phyloP scores from a whole-genome alignment of 78 protist genomes.

The Protostelium mycophagum region DNA sequence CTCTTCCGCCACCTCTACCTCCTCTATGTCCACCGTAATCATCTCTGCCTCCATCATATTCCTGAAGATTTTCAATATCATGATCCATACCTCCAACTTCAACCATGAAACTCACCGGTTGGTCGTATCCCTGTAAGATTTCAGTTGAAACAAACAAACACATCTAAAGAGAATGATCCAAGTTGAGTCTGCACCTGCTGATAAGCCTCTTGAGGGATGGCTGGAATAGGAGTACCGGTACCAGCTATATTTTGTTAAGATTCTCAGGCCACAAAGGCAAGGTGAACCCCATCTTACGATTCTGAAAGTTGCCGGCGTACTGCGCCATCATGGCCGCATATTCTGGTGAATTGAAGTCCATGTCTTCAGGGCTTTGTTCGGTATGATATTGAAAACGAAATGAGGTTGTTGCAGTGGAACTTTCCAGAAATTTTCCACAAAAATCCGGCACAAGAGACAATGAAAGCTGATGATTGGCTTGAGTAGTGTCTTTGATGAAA shows the following conservation, averaged over 20 bases:
- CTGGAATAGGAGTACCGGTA: background rate
- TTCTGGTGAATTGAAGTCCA: background rate
- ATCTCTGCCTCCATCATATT: background rate
- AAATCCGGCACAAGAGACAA: too few relatives aligned
- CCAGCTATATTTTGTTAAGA: background rate
- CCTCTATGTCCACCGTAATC: too few relatives aligned
- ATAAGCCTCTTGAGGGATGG: background rate
- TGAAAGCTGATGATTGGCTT: too few relatives aligned
- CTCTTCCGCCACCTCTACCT: background rate
- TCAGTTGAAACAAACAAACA: background rate
- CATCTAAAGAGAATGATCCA: background rate
- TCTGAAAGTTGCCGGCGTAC: background rate
- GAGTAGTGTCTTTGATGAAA: too few relatives aligned
- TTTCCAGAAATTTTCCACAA: too few relatives aligned
- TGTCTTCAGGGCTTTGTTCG: too few relatives aligned
- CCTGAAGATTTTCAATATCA: background rate
- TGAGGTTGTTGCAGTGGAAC: too few relatives aligned
- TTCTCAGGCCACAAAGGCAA: too few relatives aligned
- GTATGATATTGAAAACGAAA: too few relatives aligned
- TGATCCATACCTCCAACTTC: background rate
- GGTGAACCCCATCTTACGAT: background rate
- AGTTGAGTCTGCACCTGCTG: too few relatives aligned
- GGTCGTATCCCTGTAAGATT: background rate
- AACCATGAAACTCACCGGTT: background rate
- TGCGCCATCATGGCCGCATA: background rate